phyloP scores from a whole-genome alignment of 2,329 filamentous ascomycete genomes.

The Clathrospora elynae region DNA sequence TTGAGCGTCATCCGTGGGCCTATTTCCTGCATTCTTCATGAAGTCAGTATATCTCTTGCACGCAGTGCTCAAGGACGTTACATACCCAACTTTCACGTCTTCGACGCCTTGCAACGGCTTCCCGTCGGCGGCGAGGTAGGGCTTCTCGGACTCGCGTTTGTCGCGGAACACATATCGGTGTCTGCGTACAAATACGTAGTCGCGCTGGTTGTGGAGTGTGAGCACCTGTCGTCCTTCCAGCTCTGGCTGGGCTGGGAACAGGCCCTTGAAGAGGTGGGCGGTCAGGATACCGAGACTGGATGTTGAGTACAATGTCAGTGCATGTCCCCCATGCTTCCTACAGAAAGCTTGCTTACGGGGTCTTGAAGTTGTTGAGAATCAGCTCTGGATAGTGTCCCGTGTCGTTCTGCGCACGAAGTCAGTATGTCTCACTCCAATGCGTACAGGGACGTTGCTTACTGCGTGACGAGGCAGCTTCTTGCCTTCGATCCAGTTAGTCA shows the following conservation, averaged over 20 bases:
- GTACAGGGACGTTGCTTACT: too few relatives aligned
- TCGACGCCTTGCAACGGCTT: slow-evolving; percentile 84
- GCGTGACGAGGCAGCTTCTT: slow-evolving; percentile 87
- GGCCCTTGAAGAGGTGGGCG: slow-evolving; percentile 76
- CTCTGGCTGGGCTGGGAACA: slow-evolving; percentile 83
- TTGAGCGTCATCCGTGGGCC: slow-evolving; percentile 74
- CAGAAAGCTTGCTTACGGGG: too few relatives aligned
- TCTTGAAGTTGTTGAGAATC: slow-evolving; percentile 92
- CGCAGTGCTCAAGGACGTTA: too few relatives aligned
- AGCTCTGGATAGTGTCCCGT: slow-evolving; percentile 91
- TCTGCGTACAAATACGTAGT: slow-evolving; percentile 91
- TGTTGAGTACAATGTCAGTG: too few relatives aligned
- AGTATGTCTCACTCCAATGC: too few relatives aligned
- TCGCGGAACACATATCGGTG: slow-evolving; percentile 94
- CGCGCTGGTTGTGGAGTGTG: slow-evolving; percentile 91
- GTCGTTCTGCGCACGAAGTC: too few relatives aligned
- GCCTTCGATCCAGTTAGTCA: slow-evolving; percentile 88
- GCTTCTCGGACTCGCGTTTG: slow-evolving; percentile 84
- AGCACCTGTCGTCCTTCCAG: slow-evolving; percentile 86
- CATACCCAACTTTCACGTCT: slow-evolving; percentile 81
- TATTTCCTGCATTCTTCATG: slow-evolving; percentile 1
- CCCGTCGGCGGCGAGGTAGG: slow-evolving; percentile 79
- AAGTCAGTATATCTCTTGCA: slow-evolving; percentile 78
- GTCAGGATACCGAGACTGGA: slow-evolving; percentile 87
- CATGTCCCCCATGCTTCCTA: too few relatives aligned